Evolutionary conservation across 352 stramenopile species (phyloP).

Genomic region (Phytophthora kernoviae): DNA sequence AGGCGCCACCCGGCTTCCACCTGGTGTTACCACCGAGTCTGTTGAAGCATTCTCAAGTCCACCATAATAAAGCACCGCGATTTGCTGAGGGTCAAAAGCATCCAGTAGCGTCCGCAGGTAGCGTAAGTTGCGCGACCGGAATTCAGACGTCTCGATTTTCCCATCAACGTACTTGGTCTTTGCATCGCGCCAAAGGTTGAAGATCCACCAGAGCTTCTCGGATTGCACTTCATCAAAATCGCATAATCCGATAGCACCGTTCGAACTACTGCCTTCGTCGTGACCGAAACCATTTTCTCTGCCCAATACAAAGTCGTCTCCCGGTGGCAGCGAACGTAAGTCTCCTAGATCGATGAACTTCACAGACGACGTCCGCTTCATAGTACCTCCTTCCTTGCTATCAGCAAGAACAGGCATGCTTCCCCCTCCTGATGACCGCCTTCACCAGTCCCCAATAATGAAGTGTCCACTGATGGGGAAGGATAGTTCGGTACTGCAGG

Average conservation of each 20-base stretch:
- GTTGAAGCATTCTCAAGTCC: constrained; percentile 27
- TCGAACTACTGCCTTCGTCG: constrained; percentile 58
- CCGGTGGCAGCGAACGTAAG: constrained; percentile 44
- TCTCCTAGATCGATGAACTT: constrained; percentile 72
- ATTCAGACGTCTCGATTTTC: constrained; percentile 72
- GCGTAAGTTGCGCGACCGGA: constrained; percentile 72
- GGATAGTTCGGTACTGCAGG: constrained; percentile 24
- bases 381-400: constrained; percentile 14
- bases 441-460: constrained; percentile 20
- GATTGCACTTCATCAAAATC: constrained; percentile 87
- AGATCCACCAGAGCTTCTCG: constrained; percentile 84
- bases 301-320: constrained; percentile 32
- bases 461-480: constrained; percentile 13
- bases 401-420: constrained; percentile 28
- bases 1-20: constrained; percentile 22
- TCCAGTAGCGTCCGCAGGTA: constrained; percentile 73
- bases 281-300: constrained; percentile 35
- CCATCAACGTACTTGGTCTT: constrained; percentile 74
- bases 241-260: constrained; percentile 64
- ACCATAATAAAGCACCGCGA: constrained; percentile 69
- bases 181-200: constrained; percentile 68
- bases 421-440: constrained; percentile 18
- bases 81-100: constrained; percentile 80
- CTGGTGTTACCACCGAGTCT: constrained; percentile 29
- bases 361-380: constrained; percentile 42